Conservation (phyloP, 2,329 filamentous ascomycete species). For the Hortaea werneckii region DNA sequence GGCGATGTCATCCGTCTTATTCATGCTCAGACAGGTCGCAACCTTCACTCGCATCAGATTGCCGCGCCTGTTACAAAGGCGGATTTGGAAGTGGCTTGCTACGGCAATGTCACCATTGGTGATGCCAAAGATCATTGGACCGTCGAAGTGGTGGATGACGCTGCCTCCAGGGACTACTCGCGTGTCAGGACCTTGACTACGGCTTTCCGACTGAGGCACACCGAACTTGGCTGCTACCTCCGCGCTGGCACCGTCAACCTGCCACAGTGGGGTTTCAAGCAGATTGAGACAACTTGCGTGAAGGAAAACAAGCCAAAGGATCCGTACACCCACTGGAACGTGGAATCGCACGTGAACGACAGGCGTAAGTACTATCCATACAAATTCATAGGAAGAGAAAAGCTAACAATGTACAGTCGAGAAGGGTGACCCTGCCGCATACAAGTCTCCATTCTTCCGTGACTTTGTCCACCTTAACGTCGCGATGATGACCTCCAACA, state of each 20-base stretch:
- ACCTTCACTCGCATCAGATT: constrained; percentile 89
- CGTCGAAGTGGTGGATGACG: constrained; percentile 83
- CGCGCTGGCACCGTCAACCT: constrained; percentile 92
- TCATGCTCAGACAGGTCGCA: constrained; percentile 90
- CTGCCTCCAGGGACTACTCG: constrained; percentile 73
- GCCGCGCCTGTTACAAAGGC: constrained; percentile 79
- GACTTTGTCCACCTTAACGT: constrained; percentile 98
- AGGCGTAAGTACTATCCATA: constrained; percentile 54
- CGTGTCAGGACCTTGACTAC: constrained; percentile 86
- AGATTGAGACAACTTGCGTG: constrained; percentile 92
- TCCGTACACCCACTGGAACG: constrained; percentile 97
- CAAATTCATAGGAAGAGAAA: neutral
- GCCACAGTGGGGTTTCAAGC: constrained; percentile 98
- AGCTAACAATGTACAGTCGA: constrained; percentile 62
- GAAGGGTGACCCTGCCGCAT: constrained; percentile 75
- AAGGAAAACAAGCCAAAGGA: constrained; percentile 89
- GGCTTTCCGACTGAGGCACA: constrained; percentile 78
- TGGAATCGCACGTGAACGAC: constrained; percentile 90
- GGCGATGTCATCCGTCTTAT: constrained; percentile 74
- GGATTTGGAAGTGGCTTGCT: constrained; percentile 87
- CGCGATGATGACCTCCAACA: constrained; percentile 99
- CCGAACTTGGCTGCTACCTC: constrained; percentile 78
- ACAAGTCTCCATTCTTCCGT: constrained; percentile 93
- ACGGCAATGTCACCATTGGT: constrained; percentile 89
- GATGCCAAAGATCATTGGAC: constrained; percentile 98